Conservation (phyloP, 345 rosid genomes). For the Heritiera fomes region DNA sequence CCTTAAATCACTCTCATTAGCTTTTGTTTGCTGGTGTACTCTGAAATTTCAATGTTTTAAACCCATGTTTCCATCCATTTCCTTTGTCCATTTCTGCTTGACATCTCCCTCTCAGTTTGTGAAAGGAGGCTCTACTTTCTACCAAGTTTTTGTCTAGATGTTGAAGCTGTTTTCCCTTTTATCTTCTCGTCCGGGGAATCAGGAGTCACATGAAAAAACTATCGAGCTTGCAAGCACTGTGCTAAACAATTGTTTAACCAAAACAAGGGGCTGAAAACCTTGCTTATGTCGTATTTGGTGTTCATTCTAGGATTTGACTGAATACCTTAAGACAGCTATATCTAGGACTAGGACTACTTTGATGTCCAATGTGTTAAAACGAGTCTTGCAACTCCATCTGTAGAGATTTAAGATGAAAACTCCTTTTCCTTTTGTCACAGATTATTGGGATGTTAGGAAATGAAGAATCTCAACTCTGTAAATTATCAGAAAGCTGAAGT, state of each 20-base stretch:
- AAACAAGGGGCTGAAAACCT: conserved; percentile 12
- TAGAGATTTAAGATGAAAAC: not conserved
- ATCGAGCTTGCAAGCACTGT: not conserved
- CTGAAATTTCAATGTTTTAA: conserved; percentile 28
- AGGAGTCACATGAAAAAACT: conserved; percentile 32
- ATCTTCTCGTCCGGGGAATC: conserved; percentile 35
- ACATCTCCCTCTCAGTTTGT: conserved; percentile 40
- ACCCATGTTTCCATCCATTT: conserved; percentile 26
- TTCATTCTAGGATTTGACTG: not conserved
- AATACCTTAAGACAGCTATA: not conserved
- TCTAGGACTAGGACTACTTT: not conserved
- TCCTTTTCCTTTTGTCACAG: not conserved
- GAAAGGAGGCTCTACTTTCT: conserved; percentile 21
- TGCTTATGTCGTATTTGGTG: not conserved
- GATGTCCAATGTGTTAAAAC: not conserved
- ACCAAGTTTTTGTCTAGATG: conserved; percentile 27
- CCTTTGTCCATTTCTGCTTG: conserved; percentile 44
- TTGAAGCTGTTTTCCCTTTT: conserved; percentile 16
- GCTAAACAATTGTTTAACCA: not conserved
- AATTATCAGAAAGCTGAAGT: conserved; percentile 14
- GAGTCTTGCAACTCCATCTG: not conserved
- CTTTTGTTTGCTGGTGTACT: conserved; percentile 5
- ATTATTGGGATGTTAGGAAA: not conserved
- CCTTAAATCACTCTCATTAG: conserved; percentile 26
- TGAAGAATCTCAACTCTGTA: conserved; percentile 17